phyloP scores from a whole-genome alignment of 768 basidiomycete genomes.

The Saitozyma sp. region DNA sequence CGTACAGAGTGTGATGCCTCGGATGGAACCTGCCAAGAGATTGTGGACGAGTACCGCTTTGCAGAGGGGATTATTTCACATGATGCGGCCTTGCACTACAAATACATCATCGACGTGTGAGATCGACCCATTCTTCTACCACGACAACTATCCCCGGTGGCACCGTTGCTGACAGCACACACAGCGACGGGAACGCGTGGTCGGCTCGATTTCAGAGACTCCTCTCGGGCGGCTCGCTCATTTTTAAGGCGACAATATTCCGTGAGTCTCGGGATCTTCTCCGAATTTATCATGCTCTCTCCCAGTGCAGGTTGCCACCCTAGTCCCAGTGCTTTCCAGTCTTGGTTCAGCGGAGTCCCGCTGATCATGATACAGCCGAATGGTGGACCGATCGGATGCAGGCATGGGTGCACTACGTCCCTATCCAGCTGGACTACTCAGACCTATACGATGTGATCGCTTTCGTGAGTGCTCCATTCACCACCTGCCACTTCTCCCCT shows the following conservation, averaged over 20 bases:
- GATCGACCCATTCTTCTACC: conserved; percentile 10
- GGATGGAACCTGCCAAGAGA: conserved; percentile 42
- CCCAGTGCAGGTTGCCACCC: no score
- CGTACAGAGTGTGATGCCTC: conserved; percentile 38
- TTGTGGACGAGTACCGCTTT: conserved; percentile 35
- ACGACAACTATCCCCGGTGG: background rate
- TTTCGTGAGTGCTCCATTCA: conserved; percentile 42
- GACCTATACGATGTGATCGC: conserved; percentile 43
- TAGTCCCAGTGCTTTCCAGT: no score
- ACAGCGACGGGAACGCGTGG: conserved; percentile 51
- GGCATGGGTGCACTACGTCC: conserved; percentile 51
- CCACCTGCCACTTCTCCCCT: background rate
- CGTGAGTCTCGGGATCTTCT: conserved; percentile 27
- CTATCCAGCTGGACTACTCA: conserved; percentile 43
- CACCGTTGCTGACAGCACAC: background rate
- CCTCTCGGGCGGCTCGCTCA: conserved; percentile 34
- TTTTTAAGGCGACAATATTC: conserved; percentile 50
- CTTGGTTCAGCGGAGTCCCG: no score
- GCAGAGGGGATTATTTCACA: conserved; percentile 22
- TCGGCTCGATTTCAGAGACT: conserved; percentile 49
- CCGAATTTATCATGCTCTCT: no score
- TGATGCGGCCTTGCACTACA: conserved; percentile 41
- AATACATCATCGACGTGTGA: conserved; percentile 50
- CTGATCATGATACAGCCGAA: conserved; percentile 28
- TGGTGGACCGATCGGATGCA: conserved; percentile 52